A percentile compares a stretch with the other conserved stretches of the same genome.
phyloP scores from a whole-genome alignment of 352 stramenopile species.

The Peronospora destructor region DNA sequence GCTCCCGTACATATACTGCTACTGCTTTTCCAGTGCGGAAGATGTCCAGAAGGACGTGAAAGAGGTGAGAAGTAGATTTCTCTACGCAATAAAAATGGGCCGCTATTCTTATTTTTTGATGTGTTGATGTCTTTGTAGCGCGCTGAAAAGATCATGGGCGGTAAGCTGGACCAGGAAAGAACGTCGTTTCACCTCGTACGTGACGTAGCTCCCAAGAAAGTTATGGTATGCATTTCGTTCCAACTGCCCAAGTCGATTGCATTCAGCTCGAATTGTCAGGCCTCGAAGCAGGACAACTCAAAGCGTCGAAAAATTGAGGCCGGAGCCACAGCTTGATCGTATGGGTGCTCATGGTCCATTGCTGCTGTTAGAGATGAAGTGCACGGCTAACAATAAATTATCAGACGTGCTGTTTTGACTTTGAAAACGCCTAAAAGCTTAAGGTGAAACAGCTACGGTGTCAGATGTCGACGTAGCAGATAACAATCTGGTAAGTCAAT shows the following conservation, averaged over 20 bases:
- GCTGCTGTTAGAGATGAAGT: conserved; percentile 12
- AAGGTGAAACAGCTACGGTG: conserved; percentile 6
- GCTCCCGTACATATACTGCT: conserved; percentile 88
- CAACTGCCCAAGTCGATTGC: conserved; percentile 73
- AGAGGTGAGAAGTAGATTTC: conserved; percentile 33
- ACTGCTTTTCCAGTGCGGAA: conserved; percentile 91
- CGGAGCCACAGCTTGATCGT: conserved; percentile 8
- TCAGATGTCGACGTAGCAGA: conserved; percentile 70
- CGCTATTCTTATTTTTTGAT: conserved; percentile 9
- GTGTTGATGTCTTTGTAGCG: conserved; percentile 33
- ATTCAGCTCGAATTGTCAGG: conserved; percentile 46
- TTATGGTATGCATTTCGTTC: conserved; percentile 97
- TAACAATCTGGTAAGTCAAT: conserved; percentile 92
- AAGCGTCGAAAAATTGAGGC: conserved; percentile 46
- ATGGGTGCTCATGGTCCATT: not conserved
- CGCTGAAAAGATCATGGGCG: conserved; percentile 54
- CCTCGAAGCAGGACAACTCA: conserved; percentile 29
- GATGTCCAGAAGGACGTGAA: conserved; percentile 64
- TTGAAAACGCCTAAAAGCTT: conserved; percentile 1
- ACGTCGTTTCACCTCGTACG: conserved; percentile 86
- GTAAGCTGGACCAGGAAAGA: conserved; percentile 41
- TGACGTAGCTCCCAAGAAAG: conserved; percentile 95
- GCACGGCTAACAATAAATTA: conserved; percentile 6
- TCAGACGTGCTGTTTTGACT: conserved; percentile 7
- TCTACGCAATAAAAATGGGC: not conserved